These are phyloP conservation scores for Cladosporium colombiae DNA, from an alignment of 2,329 filamentous ascomycete genomes.

Conservation along the genomic window DNA sequence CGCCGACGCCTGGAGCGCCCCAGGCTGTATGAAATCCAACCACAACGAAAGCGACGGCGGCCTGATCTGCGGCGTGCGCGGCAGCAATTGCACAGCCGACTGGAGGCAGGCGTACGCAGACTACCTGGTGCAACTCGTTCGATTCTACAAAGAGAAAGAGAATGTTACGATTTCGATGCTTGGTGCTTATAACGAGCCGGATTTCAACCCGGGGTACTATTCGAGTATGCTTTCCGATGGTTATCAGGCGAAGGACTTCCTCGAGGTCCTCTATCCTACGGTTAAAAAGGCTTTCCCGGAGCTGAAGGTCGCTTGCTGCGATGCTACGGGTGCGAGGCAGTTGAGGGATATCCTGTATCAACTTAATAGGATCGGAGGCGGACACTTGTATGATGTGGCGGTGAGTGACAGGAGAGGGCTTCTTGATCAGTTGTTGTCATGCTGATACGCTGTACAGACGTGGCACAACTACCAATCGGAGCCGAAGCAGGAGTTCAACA, in stretches of 20 bases:
- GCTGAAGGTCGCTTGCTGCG: slow-evolving; percentile 27
- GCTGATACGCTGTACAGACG: slow-evolving; percentile 8
- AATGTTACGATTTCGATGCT: slow-evolving; percentile 35
- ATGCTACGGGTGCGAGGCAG: slow-evolving; percentile 28
- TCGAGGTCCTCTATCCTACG: slow-evolving; percentile 26
- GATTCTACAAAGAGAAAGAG: slow-evolving; percentile 48
- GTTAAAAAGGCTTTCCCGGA: slow-evolving; percentile 28
- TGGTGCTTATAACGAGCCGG: slow-evolving; percentile 26
- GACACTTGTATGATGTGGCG: not conserved
- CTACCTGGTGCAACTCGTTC: slow-evolving; percentile 51
- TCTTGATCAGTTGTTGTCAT: not conserved
- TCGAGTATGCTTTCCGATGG: slow-evolving; percentile 29
- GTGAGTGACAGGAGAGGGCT: not conserved
- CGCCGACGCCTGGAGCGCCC: slow-evolving; percentile 31
- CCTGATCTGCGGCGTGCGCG: slow-evolving; percentile 27
- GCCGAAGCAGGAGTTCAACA: slow-evolving; percentile 24
- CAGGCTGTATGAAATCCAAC: slow-evolving; percentile 28
- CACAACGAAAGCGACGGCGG: slow-evolving; percentile 26
- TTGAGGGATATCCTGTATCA: slow-evolving; percentile 27
- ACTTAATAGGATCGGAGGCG: slow-evolving; percentile 10
- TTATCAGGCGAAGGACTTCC: slow-evolving; percentile 29
- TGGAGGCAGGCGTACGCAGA: slow-evolving; percentile 54
- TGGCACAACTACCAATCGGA: slow-evolving; percentile 32
- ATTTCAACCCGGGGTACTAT: slow-evolving; percentile 30
- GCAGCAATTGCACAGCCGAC: slow-evolving; percentile 28